phyloP scores from a whole-genome alignment of 2,329 filamentous ascomycete genomes.

The Metarhizium brunneum region DNA sequence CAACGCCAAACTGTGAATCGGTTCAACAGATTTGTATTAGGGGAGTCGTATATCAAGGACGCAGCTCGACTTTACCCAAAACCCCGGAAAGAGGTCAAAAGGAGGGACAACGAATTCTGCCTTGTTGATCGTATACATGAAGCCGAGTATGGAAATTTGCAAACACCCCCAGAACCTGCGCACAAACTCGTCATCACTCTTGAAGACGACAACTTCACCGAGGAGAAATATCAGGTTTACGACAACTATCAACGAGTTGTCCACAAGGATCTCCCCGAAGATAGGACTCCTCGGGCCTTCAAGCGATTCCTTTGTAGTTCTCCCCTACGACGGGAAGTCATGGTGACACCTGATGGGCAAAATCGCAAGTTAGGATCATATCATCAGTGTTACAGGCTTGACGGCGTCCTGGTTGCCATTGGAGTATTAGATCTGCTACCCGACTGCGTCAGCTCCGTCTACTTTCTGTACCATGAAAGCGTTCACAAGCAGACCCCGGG shows the following conservation, averaged over 20 bases:
- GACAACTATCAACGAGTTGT: constrained; percentile 67
- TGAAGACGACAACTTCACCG: constrained; percentile 60
- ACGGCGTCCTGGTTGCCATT: constrained; percentile 66
- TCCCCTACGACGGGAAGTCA: constrained; percentile 43
- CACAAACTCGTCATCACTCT: constrained; percentile 62
- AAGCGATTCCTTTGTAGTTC: constrained; percentile 65
- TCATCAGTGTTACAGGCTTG: constrained; percentile 73
- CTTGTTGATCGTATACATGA: constrained; percentile 60
- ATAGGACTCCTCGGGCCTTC: constrained; percentile 55
- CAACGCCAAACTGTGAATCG: constrained; percentile 69
- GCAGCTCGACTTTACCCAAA: constrained; percentile 55
- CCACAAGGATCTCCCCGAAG: constrained; percentile 54
- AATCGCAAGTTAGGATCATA: constrained; percentile 58
- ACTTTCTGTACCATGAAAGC: constrained; percentile 73
- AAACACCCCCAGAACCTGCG: constrained; percentile 51
- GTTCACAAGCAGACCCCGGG: constrained; percentile 62
- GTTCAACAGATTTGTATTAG: constrained; percentile 64
- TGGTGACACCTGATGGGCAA: constrained; percentile 36
- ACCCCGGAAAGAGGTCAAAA: constrained; percentile 55
- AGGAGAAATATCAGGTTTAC: constrained; percentile 67
- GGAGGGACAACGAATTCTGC: constrained; percentile 58
- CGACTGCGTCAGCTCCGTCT: constrained; percentile 69
- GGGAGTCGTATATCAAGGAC: constrained; percentile 57
- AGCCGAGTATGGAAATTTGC: constrained; percentile 46
- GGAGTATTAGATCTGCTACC: constrained; percentile 71